Evolutionary conservation across 1,139 yeast species (phyloP), one percentile per base, ranked within the genome.

Genomic region (Saccharomycopsis crataegensis): DNA sequence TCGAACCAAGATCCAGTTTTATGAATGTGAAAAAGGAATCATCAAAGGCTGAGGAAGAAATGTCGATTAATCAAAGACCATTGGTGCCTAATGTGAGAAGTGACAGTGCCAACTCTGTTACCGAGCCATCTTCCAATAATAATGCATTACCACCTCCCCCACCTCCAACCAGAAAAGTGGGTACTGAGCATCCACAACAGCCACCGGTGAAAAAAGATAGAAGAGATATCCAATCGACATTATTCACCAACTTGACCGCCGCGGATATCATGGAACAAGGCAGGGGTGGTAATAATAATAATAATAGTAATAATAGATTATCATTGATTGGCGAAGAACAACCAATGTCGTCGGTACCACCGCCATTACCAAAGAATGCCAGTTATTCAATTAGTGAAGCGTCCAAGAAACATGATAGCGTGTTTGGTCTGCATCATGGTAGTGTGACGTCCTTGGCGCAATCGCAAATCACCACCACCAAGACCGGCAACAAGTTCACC

Each of bases 151-250:
- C 53, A 14, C 56, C 56, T 3, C 56, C 56, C 36, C 56, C 56
- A 5, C 56, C 56, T 9, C 53, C 52, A 43, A 42, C 52, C 14
- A 48, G 57, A 47, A 51, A 52, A 38, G 41, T 43, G 8, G 40
- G 42, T 8, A 32, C 46, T 43, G 46, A 22, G 43, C 49, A 31
- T 6, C 12, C 40, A 36, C 46, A 1, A 32, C 56, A 31, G 52
- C 57, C 37, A 55, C 43, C 57, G 42, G 17, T 56, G 9, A 59
- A 62, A 48, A 53, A 42, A 8, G 67, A 70, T 14, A 70, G 83
- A 61, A 71, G 75, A 50, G 80, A 78, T 47, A 71, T 78, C 43
- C 78, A 77, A 60, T 79, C 84, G 6, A 78, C 74, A 59, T 66
- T 78, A 50, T 82, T 81, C 68, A 78, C 78, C 37, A 75, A 78